Evolutionary conservation across 2,329 filamentous ascomycete species (phyloP), one percentile per base, ranked within the genome.

Genomic region (Fusarium graminum): DNA sequence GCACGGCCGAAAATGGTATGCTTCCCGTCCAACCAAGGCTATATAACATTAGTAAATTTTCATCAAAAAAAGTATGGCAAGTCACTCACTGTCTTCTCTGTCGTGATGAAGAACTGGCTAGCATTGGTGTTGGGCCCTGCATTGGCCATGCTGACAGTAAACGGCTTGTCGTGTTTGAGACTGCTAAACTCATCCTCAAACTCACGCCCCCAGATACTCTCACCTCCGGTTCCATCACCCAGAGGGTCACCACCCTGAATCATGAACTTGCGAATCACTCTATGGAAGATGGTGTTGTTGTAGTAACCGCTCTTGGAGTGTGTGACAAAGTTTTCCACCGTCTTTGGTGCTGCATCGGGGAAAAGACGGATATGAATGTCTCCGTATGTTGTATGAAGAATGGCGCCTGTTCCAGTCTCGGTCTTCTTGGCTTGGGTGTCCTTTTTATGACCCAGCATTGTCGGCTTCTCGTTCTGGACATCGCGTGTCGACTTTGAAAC

Each of bases 191-290:
- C 95, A 75, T 99, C 95, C 73, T 91, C 92, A 75, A 99, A 99
- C 62, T 93, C 92, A 77, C 94, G 94, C 51, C 92, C 92, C 95
- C 95, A 99, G 67, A 97, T 89, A 74, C 92, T 96, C 63, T 90
- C 84, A 1, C 96, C 96, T 17, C 95, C 95, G 44, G 92, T 88
- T 2, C 96, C 95, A 2, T 94, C 97, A 3, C 94, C 94, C 0
- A 93, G 91, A 0, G 96, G 95, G 74, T 99, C 96, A 42, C 95
- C 95, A 49, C 94, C 93, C 78, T 99, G 95, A 40, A 99, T 97
- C 96, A 99, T 99, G 81, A 99, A 99, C 75, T 97, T 97, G 63
- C 92, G 89, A 71, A 99, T 99, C 8, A 99, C 91, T 32, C 95
- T 90, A 79, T 99, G 95, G 84, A 99, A 99, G 71, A 97, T 94